Evolutionary conservation across 495 filamentous ascomycete species (phyloP).

Genomic region (Amphirosellinia nigrospora): DNA sequence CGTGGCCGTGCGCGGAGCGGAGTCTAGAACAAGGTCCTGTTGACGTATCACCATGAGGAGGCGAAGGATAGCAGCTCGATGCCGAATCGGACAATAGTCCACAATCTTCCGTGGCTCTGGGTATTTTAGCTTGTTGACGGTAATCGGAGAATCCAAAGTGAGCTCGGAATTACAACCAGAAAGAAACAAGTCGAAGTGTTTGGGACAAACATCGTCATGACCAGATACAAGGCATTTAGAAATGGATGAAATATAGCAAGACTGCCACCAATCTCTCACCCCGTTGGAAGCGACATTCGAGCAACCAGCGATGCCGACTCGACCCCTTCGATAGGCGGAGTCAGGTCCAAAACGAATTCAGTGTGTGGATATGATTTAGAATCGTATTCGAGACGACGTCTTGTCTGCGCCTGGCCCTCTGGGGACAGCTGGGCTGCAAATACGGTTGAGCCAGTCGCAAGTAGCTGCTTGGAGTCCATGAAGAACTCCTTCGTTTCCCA

Average conservation of each 20-base stretch:
- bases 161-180: neutral
- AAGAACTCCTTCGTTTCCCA: slow-evolving; percentile 44
- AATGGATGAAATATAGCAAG: slow-evolving; percentile 28
- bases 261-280: slow-evolving; percentile 55
- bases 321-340: slow-evolving; percentile 63
- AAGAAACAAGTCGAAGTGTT: slow-evolving; percentile 17
- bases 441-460: slow-evolving; percentile 54
- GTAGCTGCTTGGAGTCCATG: slow-evolving; percentile 55
- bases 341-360: slow-evolving; percentile 65
- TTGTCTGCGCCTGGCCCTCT: slow-evolving; percentile 38
- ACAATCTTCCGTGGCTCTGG: slow-evolving; percentile 41
- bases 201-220: slow-evolving; percentile 36
- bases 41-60: slow-evolving; percentile 61
- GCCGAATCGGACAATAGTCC: slow-evolving; percentile 67
- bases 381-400: slow-evolving; percentile 2
- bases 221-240: slow-evolving; percentile 30
- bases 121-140: slow-evolving; percentile 21
- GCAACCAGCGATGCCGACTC: slow-evolving; percentile 64
- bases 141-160: neutral
- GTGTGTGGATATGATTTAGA: neutral
- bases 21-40: slow-evolving; percentile 60
- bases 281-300: slow-evolving; percentile 63
- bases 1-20: slow-evolving; percentile 69
- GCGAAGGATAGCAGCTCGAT: slow-evolving; percentile 65
- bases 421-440: slow-evolving; percentile 57